phyloP scores from a whole-genome alignment of 164 flowering plant species.

The Kalanchoe fedtschenkoi region DNA sequence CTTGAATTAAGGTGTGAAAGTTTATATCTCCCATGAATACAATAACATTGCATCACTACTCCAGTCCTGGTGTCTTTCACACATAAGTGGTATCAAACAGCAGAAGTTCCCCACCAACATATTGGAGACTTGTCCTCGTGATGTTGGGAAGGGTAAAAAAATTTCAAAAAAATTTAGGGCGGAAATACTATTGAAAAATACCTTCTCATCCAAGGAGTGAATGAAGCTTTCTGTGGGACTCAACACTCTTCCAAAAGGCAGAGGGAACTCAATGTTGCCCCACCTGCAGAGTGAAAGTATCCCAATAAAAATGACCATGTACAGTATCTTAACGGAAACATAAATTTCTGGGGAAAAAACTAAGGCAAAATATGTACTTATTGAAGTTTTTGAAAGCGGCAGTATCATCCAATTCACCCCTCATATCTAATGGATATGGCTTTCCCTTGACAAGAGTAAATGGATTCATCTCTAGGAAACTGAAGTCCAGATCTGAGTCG shows the following conservation, averaged over 20 bases:
- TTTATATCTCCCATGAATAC: not conserved
- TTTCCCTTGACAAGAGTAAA: conserved; percentile 75
- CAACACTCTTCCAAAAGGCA: conserved; percentile 87
- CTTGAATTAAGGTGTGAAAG: not conserved
- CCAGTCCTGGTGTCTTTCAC: not conserved
- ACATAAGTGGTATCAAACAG: not conserved
- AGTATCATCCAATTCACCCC: conserved; percentile 90
- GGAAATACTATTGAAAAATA: conserved; percentile 10
- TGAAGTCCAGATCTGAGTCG: conserved; percentile 71
- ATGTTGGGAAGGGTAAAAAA: not conserved
- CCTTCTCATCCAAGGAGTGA: conserved; percentile 82
- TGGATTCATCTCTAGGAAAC: conserved; percentile 89
- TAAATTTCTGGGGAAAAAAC: not conserved
- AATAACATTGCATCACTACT: not conserved
- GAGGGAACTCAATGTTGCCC: conserved; percentile 76
- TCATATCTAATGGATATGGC: conserved; percentile 88
- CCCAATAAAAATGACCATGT: not conserved
- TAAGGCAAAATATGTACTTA: conserved; percentile 32
- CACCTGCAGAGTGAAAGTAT: conserved; percentile 34
- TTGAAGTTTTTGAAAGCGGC: conserved; percentile 89
- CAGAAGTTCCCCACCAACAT: not conserved
- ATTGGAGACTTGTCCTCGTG: not conserved
- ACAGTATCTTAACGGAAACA: not conserved
- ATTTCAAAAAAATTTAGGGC: not conserved
- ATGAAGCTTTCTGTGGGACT: conserved; percentile 71